Conservation (phyloP, 148 eudicot species). For the Beta vulgaris region DNA sequence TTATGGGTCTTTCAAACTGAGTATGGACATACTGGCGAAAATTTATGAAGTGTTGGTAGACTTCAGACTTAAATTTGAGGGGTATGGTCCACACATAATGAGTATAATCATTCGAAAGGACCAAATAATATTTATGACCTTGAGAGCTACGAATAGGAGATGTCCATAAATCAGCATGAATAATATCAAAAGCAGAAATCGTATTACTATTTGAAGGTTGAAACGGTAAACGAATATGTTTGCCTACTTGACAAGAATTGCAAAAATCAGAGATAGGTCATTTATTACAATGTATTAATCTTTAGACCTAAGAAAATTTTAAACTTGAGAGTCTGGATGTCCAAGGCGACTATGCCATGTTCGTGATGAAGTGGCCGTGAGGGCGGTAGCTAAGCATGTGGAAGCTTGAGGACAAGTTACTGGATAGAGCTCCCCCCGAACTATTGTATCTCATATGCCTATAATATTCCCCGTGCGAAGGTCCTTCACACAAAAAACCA, state of each 20-base stretch:
- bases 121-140: no score
- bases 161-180: no score
- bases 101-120: not conserved
- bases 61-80: not conserved
- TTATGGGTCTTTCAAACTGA: not conserved
- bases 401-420: not conserved
- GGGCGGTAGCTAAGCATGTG: no score
- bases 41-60: not conserved
- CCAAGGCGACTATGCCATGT: not conserved
- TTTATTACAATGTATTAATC: no score
- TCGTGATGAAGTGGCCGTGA: not conserved
- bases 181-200: no score
- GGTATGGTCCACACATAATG: not conserved
- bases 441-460: not conserved
- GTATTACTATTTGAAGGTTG: no score
- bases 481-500: conserved; percentile 14
- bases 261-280: no score
- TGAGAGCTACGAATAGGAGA: no score
- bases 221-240: no score
- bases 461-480: conserved; percentile 3
- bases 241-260: no score
- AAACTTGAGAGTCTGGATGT: not conserved
- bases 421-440: not conserved
- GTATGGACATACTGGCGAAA: not conserved
- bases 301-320: no score